Evolutionary conservation across 1,139 yeast species (phyloP), one percentile per base, ranked within the genome.

Genomic region (Zygosaccharomyces sapae): DNA sequence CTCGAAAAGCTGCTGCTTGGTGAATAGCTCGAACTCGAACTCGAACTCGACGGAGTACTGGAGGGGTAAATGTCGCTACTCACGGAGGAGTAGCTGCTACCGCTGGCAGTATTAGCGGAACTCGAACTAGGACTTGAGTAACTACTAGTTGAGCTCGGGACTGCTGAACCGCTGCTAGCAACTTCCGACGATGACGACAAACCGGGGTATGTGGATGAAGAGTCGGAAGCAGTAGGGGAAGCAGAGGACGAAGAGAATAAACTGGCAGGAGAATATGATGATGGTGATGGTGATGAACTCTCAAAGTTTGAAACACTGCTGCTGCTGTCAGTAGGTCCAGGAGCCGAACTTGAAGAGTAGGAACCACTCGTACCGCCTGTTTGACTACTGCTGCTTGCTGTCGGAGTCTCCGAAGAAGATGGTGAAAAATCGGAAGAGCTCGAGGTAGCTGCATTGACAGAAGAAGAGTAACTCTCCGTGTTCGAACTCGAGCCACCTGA

Each of bases 401-500:
- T 59, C 62, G 42, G 61, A 57, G 19, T 35, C 30, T 36, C 52
- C 55, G 16, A 38, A 38, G 7, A 46, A 46, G 16, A 16, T 16
- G 16, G 16, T 16, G 16, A 16, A 16, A 16, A 16, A 16, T 16
- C 16, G 16, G 16, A 16, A 16, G 42, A 49, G 53, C 13, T 60
- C 61, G 1, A 55, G 55, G 44, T 60, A 55, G 31, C n/a, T 12
- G 19, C 33, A 22, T 13, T 45, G 45, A 37, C 45, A 44, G 48
- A 61, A 57, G 18, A 49, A 44, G 13, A 35, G 25, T 54, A 30
- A 3, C 48, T 24, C 25, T 31, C 45, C 4, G 36, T 27, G 27
- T 56, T 45, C 4, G 59, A 52, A 36, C 62, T 56, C 61, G 59
- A 56, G 45, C 61, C 56, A 24, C 51, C 27, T 13, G 41, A 33